Evolutionary conservation across 2,329 filamentous ascomycete species (phyloP).

Genomic region (Fusarium sp.): DNA sequence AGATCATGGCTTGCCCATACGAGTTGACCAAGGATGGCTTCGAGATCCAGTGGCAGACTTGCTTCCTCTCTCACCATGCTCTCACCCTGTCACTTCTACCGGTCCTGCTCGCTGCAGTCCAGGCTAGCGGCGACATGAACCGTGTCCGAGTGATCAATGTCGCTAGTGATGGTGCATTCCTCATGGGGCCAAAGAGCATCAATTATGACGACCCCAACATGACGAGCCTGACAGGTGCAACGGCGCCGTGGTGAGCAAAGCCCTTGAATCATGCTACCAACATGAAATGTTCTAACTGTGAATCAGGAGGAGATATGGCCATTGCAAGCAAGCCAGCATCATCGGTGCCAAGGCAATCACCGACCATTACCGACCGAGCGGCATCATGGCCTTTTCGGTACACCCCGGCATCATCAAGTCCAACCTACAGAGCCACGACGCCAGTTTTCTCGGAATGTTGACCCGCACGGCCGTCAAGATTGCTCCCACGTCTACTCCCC

Average conservation of each 20-base stretch:
- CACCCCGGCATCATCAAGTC: slow-evolving; percentile 41
- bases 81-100: slow-evolving; percentile 35
- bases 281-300: not conserved
- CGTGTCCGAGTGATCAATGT: slow-evolving; percentile 42
- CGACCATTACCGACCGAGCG: slow-evolving; percentile 28
- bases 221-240: slow-evolving; percentile 19
- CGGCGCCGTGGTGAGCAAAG: slow-evolving; percentile 24
- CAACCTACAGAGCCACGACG: slow-evolving; percentile 29
- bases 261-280: rapidly evolving
- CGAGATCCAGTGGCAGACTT: slow-evolving; percentile 40
- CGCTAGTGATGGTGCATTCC: slow-evolving; percentile 33
- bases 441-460: slow-evolving; percentile 25
- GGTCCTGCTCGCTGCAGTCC: slow-evolving; percentile 21
- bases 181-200: slow-evolving; percentile 32
- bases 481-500: slow-evolving; percentile 16
- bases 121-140: slow-evolving; percentile 13
- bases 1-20: slow-evolving; percentile 39
- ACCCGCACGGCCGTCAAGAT: slow-evolving; percentile 30
- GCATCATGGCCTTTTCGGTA: slow-evolving; percentile 40
- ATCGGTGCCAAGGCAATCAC: slow-evolving; percentile 32
- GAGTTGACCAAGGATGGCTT: slow-evolving; percentile 35
- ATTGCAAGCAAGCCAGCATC: slow-evolving; percentile 40
- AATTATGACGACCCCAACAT: slow-evolving; percentile 40
- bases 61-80: slow-evolving; percentile 36
- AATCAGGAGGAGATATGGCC: slow-evolving; percentile 32